Evolutionary conservation across 2,329 filamentous ascomycete species (phyloP).

Genomic region (Bisporella sp.): DNA sequence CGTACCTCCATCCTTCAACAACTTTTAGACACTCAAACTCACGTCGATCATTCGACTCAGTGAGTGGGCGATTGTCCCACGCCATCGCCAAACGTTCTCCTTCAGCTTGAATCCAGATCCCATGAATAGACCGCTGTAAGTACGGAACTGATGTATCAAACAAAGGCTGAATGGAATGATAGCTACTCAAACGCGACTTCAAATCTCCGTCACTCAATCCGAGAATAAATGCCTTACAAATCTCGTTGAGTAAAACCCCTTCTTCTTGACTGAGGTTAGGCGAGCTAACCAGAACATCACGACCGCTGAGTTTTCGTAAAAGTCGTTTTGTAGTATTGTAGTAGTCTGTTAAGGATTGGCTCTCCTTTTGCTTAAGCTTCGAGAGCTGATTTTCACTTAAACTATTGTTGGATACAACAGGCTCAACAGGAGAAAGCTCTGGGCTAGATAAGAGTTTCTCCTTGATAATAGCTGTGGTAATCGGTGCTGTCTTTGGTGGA

Average conservation of each 20-base stretch:
- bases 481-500: neutral
- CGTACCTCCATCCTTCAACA: conserved; percentile 36
- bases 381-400: conserved; percentile 10
- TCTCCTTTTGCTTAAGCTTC: conserved; percentile 22
- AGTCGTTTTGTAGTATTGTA: conserved; percentile 23
- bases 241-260: conserved; percentile 41
- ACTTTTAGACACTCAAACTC: conserved; percentile 31
- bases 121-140: conserved; percentile 40
- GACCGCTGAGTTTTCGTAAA: conserved; percentile 21
- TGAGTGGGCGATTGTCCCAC: conserved; percentile 33
- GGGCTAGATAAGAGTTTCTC: neutral
- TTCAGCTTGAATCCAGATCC: conserved; percentile 47
- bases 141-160: conserved; percentile 22
- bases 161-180: conserved; percentile 38
- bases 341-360: conserved; percentile 25
- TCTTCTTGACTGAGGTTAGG: conserved; percentile 29
- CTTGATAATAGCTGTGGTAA: neutral
- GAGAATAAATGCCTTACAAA: conserved; percentile 46
- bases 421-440: neutral
- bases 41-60: conserved; percentile 28
- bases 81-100: conserved; percentile 46
- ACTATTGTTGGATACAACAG: neutral
- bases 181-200: conserved; percentile 36
- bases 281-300: conserved; percentile 19
- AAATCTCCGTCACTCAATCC: conserved; percentile 44